Evolutionary conservation across 352 stramenopile genomes (phyloP), one percentile per base, ranked within the genome.

Genomic region (Phytophthora hybrid): DNA sequence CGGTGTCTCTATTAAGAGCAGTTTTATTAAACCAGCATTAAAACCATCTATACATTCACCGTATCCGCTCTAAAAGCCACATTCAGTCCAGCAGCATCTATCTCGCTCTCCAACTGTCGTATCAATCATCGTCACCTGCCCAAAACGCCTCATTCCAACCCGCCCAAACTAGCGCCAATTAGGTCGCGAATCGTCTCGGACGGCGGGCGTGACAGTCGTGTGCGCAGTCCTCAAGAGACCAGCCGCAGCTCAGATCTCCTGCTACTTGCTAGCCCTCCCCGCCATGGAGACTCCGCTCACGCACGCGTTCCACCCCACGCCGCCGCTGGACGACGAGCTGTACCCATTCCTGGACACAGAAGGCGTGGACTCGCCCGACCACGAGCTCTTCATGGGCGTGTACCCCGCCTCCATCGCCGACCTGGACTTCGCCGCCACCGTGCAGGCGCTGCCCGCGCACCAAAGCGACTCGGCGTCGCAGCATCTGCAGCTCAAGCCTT

Each of bases 341-440:
- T 92, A 91, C 65, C 81, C 84, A 64, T 82, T 92, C 51, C 68
- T 90, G 37, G 73, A 74, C 2, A 72, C 74, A 16, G 71, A 82
- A 13, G 62, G 71, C 34, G 65, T 59, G 8, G 63, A 58, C 31
- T 88, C 80, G 29, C 69, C 82, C 18, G 83, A 89, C 58, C 71
- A 88, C 61, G 78, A 90, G 63, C 77, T 92, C 69, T 76, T 76
- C 73, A 73, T 90, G 76, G 78, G 85, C 62, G 80, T 87, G 32
- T 91, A 90, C 74, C 80, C 81, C 0, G 62, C 81, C 55, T 82
- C 83, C 60, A 77, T 92, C 55, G 77, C 79, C 26, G 85, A 92
- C 71, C 79, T 92, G 61, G 85, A 92, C 80, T 90, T 92, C 44
- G 75, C 78, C 37, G 71, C 85, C 3, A 89, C 85, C 4, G 78